Base-by-base conservation (phyloP, 2,329 filamentous ascomycete species). In the Passalora sequoiae region DNA sequence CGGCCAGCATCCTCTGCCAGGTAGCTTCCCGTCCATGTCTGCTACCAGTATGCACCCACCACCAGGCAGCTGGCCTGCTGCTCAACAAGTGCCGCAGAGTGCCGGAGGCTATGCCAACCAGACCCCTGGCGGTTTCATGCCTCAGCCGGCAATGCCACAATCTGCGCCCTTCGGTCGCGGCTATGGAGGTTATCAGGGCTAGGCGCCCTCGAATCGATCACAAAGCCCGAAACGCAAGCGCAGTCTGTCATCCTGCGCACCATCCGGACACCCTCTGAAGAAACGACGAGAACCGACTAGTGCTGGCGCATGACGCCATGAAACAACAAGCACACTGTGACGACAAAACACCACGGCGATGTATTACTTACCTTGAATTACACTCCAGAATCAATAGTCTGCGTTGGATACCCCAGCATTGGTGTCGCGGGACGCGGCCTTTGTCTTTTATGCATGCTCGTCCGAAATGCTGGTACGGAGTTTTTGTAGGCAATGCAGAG, bases 31-130 rank as follows among this genome's bases (percentile, higher is more conserved):
- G 74, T 47, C 60, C 57, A 77, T 83, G 69, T 49, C 58, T 7
- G 57, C 58, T n/a, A 56, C 56, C 22, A 51, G 44, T 22, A 49
- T 51, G 44, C 51, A 55, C 28, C 54, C 51, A 12, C 38, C 49
- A 13, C 64, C 69, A 63, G 60, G 65, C 62, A 43, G 69, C 68
- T 63, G 70, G 70, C 60, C 68, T 65, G 53, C 71, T 70, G 49
- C 53, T 66, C 41, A 45, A 22, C 51, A 55, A 50, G 33, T 53
- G 61, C 73, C 74, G 27, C 73, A 71, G 55, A 92, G 84, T 62
- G 84, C 86, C 57, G 87, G 86, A 58, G 87, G 87, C 49, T 95
- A 89, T 62, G 87, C 86, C 53, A 75, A 75, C 51, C 75, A 75
- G 51, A 67, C 71, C 43, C 71, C 74, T 49, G 57, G 53, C 55